Percentiles rank a stretch among this genome's conserved stretches.
phyloP scores from a whole-genome alignment of 805 yeast species.

The Komagataella pastoris region DNA sequence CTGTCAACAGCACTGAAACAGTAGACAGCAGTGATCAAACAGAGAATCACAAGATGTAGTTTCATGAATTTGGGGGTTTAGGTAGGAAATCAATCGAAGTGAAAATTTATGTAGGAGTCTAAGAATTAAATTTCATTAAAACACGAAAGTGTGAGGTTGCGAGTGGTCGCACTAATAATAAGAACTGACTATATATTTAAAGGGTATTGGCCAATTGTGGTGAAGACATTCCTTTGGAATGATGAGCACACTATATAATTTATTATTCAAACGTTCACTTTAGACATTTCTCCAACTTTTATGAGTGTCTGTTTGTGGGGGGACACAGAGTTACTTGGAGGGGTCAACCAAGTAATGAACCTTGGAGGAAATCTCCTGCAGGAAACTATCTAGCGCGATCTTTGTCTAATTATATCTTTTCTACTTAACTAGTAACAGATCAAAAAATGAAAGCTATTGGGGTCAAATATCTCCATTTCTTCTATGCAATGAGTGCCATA shows the following conservation, averaged over 20 bases:
- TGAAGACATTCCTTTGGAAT: background rate
- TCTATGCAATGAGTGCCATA: conserved; percentile 18
- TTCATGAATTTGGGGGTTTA: background rate
- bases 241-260: background rate
- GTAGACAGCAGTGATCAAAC: background rate
- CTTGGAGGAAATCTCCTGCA: background rate
- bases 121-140: background rate
- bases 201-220: background rate
- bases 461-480: conserved; percentile 7
- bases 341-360: too few relatives aligned
- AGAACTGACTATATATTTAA: background rate
- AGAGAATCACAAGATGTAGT: background rate
- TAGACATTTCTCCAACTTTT: too few relatives aligned
- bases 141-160: background rate
- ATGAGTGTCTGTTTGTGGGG: too few relatives aligned
- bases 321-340: too few relatives aligned
- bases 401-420: background rate
- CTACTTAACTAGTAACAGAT: background rate
- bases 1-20: conserved; percentile 42
- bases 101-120: background rate
- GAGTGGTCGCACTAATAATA: background rate
- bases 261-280: background rate
- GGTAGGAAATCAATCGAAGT: background rate
- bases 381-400: background rate
- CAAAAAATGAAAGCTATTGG: background rate